Evolutionary conservation across 176 grass and related monocot species (phyloP).

Genomic region (Metroxylon sagu): DNA sequence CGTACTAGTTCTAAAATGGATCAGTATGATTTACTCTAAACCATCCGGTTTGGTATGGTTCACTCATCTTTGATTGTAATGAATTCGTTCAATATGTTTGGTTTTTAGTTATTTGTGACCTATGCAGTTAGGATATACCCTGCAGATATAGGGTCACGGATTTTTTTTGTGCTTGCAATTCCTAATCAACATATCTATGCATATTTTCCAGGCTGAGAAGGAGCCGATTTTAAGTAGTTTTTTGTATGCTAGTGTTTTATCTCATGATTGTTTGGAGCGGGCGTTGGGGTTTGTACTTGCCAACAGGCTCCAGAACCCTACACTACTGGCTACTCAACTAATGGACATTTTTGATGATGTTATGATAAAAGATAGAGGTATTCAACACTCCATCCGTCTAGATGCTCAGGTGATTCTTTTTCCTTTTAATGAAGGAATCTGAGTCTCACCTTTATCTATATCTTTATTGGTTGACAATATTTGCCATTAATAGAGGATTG

Average conservation of each 20-base stretch:
- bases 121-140: too few relatives aligned
- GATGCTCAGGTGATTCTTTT: constrained; percentile 74
- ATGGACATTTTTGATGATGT: constrained; percentile 96
- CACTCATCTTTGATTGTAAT: too few relatives aligned
- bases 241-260: constrained; percentile 84
- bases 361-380: constrained; percentile 71
- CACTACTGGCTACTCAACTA: constrained; percentile 84
- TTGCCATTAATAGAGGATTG: neutral
- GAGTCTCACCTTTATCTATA: constrained; percentile 6
- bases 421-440: constrained; percentile 1
- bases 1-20: too few relatives aligned
- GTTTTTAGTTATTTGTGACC: too few relatives aligned
- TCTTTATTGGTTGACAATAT: neutral
- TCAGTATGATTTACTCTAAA: too few relatives aligned
- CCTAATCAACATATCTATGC: neutral
- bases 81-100: too few relatives aligned
- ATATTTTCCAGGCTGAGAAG: constrained; percentile 68
- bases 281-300: constrained; percentile 83
- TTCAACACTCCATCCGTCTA: constrained; percentile 71
- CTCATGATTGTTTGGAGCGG: constrained; percentile 72
- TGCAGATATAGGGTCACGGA: neutral
- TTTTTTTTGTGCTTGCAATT: neutral
- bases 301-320: constrained; percentile 88
- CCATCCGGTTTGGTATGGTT: too few relatives aligned
- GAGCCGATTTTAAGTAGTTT: constrained; percentile 97